Conservation (phyloP, 1,284 basidiomycete species). For the Neonothopanus nambi region DNA sequence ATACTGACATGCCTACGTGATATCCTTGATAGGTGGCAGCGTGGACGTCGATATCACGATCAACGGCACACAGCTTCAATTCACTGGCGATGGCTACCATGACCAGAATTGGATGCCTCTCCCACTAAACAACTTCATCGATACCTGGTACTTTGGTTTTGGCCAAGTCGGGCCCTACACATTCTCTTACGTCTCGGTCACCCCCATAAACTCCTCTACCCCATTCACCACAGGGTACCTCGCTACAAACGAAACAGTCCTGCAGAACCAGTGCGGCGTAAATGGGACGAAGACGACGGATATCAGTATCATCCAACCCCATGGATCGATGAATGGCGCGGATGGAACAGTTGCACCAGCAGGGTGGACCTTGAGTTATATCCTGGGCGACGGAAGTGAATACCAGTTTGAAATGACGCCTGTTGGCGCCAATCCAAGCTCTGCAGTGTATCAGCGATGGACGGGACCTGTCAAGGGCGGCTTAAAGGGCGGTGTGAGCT, state of each 20-base stretch:
- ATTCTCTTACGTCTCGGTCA: constrained; percentile 24
- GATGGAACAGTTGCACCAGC: constrained; percentile 23
- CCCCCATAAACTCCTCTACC: constrained; percentile 20
- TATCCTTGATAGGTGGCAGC: constrained; percentile 14
- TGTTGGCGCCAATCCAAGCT: constrained; percentile 20
- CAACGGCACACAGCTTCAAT: constrained; percentile 20
- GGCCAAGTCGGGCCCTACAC: constrained; percentile 26
- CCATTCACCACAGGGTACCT: constrained; percentile 27
- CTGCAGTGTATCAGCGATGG: constrained; percentile 26
- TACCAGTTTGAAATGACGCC: constrained; percentile 25
- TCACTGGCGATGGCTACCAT: constrained; percentile 28
- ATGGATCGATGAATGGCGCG: constrained; percentile 17
- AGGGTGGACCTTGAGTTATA: constrained; percentile 24
- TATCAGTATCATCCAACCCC: constrained; percentile 23
- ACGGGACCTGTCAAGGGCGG: constrained; percentile 25
- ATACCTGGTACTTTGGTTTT: constrained; percentile 26
- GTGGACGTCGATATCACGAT: constrained; percentile 23
- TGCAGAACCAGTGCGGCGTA: constrained; percentile 29
- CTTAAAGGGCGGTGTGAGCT: constrained; percentile 20
- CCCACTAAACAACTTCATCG: constrained; percentile 22
- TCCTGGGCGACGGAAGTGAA: constrained; percentile 23
- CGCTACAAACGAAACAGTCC: constrained; percentile 21
- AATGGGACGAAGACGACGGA: constrained; percentile 21
- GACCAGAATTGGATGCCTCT: constrained; percentile 27
- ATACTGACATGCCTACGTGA: neutral